Percentiles rank a stretch among this genome's conserved stretches.
phyloP scores from a whole-genome alignment of 106 monocot species.

The Dioscorea alata region DNA sequence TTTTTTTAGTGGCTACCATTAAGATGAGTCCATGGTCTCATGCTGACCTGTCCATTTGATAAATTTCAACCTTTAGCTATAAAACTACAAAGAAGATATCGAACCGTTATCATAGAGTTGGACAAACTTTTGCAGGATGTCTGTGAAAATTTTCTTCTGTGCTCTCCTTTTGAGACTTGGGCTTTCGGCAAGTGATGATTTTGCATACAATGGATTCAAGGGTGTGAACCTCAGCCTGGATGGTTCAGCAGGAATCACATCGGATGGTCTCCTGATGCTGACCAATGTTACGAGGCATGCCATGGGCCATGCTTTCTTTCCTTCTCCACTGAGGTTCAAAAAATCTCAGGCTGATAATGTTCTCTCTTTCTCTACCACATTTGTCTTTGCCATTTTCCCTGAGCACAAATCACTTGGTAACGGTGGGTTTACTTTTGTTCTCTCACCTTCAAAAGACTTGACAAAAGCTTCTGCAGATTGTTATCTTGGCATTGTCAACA shows the following conservation, averaged over 20 bases:
- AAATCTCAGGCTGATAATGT: background rate
- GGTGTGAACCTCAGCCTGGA: background rate
- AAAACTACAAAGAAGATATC: background rate
- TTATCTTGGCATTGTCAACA: background rate
- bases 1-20: too few species aligned
- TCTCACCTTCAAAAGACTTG: slow-evolving; percentile 2
- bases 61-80: background rate
- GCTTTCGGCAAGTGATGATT: background rate
- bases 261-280: slow-evolving; percentile 1
- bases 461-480: background rate
- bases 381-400: slow-evolving; percentile 8
- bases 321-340: background rate
- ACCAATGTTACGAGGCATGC: background rate
- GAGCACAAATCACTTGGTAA: background rate
- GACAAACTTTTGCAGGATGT: background rate
- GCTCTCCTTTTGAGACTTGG: background rate
- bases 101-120: background rate
- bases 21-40: too few species aligned
- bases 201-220: slow-evolving; percentile 15
- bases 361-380: background rate
- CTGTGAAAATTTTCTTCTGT: background rate
- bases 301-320: slow-evolving; percentile 2
- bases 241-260: background rate
- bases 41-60: background rate
- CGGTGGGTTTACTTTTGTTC: background rate